phyloP scores from a whole-genome alignment of 83 land plant genomes.

The Thuja plicata region DNA sequence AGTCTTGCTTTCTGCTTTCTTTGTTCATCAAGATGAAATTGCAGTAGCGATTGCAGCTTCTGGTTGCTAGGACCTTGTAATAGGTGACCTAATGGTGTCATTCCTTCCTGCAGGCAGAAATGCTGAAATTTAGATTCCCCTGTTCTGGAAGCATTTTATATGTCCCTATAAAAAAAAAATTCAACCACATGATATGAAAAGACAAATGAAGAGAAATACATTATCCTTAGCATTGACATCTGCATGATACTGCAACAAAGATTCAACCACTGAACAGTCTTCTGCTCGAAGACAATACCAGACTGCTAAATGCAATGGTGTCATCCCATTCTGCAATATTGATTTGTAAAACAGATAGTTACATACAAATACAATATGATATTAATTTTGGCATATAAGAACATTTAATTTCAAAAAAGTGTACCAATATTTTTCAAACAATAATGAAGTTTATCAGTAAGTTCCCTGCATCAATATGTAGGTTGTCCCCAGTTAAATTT shows the following conservation, averaged over 20 bases:
- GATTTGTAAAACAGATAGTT: not conserved
- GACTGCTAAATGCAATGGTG: constrained; percentile 89
- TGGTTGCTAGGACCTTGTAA: constrained; percentile 65
- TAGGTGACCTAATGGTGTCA: constrained; percentile 81
- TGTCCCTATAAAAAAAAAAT: not conserved
- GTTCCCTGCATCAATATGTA: not conserved
- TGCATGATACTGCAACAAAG: constrained; percentile 71
- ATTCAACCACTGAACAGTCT: constrained; percentile 60
- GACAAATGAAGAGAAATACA: constrained; percentile 37
- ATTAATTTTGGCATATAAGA: not conserved
- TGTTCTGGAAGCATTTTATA: not conserved
- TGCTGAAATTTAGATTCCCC: not conserved
- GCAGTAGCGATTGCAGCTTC: constrained; percentile 57
- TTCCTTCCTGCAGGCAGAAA: constrained; percentile 57
- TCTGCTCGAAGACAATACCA: constrained; percentile 69
- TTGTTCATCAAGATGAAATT: constrained; percentile 62
- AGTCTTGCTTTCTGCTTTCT: constrained; percentile 59
- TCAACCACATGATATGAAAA: not conserved
- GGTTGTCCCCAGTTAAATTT: not conserved
- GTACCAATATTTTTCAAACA: not conserved
- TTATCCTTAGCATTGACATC: constrained; percentile 77
- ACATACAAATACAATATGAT: not conserved
- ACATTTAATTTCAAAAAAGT: not conserved
- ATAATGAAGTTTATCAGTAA: not conserved
- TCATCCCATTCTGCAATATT: constrained; percentile 90